Conservation (phyloP, 352 stramenopile species). For the Pythium coloratum region DNA sequence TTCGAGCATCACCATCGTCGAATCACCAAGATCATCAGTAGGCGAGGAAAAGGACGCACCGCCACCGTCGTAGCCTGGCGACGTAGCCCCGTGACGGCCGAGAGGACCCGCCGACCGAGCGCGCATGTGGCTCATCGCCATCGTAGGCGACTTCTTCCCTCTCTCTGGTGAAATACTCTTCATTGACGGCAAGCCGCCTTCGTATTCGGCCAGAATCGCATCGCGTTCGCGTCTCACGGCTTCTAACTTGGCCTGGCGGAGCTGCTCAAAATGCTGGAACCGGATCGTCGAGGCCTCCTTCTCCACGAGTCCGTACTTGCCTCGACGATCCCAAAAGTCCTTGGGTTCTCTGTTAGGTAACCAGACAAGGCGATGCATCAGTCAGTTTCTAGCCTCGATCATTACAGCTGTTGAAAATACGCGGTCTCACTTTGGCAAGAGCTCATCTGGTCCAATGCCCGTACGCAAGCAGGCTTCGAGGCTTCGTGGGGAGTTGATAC, state of each 20-base stretch:
- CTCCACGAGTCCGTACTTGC: constrained; percentile 66
- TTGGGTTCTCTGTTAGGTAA: constrained; percentile 24
- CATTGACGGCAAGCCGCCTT: constrained; percentile 15
- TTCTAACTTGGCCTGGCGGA: constrained; percentile 61
- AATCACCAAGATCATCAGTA: constrained; percentile 29
- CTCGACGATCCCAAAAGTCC: constrained; percentile 58
- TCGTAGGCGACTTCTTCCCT: constrained; percentile 7
- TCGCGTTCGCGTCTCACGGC: constrained; percentile 56
- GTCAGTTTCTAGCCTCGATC: neutral
- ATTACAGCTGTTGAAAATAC: neutral
- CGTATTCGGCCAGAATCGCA: constrained; percentile 38
- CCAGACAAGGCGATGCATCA: no score
- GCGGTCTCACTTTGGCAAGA: constrained; percentile 47
- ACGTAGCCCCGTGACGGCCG: neutral
- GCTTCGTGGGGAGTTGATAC: constrained; percentile 61
- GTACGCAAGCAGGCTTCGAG: constrained; percentile 70
- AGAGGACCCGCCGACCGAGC: constrained; percentile 22
- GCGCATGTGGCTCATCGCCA: constrained; percentile 4
- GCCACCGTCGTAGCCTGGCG: neutral
- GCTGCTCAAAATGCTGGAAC: constrained; percentile 71
- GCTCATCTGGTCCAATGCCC: constrained; percentile 64
- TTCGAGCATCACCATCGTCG: constrained; percentile 65
- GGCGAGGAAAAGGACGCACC: constrained; percentile 27
- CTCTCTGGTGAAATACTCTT: constrained; percentile 17
- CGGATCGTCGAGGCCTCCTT: constrained; percentile 71